Evolutionary conservation across 208 protist species (phyloP).

Genomic region (Crithidia expoeki): DNA sequence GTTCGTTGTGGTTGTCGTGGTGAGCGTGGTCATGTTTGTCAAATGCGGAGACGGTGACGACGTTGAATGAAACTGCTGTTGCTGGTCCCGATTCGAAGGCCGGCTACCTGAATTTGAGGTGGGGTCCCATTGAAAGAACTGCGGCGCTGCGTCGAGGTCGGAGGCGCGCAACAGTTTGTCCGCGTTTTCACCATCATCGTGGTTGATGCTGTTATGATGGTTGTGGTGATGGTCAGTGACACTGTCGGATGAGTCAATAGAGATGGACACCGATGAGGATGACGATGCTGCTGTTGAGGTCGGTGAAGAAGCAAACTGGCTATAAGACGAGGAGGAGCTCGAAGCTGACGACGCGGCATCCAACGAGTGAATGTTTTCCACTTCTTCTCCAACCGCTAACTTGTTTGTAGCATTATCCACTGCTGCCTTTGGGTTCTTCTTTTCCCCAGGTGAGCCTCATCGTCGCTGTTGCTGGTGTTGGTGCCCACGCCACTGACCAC

Average conservation of each 20-base stretch:
- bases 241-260: not conserved
- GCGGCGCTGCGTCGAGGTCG: not conserved
- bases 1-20: constrained; percentile 6
- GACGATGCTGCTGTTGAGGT: not conserved
- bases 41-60: constrained; percentile 31
- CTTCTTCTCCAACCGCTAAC: no score
- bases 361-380: not conserved
- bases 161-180: not conserved
- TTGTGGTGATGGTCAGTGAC: constrained; percentile 11
- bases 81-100: not conserved
- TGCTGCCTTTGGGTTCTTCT: no score
- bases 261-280: constrained; percentile 3
- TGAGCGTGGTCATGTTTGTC: constrained; percentile 24
- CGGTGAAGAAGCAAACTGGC: no score
- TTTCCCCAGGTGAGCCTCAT: no score
- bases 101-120: constrained; percentile 49
- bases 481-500: no score
- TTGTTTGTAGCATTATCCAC: no score
- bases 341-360: no score
- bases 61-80: constrained; percentile 6
- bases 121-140: constrained; percentile 73
- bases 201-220: not conserved
- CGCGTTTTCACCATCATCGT: not conserved
- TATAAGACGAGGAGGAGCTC: no score
- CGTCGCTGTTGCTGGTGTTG: no score